Conservation (phyloP, 1,139 yeast genomes). For the Yamadazyma epiphylla region DNA sequence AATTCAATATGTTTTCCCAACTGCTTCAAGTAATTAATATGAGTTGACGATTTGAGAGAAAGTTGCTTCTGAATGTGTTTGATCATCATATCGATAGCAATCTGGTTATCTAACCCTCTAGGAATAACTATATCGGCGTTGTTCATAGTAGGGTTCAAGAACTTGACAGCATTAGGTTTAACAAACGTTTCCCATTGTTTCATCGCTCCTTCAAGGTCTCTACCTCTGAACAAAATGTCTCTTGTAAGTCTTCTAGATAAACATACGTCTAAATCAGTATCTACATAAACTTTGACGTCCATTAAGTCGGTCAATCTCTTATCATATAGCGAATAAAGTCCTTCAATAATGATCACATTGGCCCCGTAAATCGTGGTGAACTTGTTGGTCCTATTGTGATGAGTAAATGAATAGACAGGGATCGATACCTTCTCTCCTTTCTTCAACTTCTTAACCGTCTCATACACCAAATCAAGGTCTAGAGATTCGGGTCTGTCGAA, state of each 20-base stretch:
- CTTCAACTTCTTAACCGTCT: constrained; percentile 63
- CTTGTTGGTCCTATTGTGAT: constrained; percentile 70
- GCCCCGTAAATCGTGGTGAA: constrained; percentile 86
- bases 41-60: constrained; percentile 58
- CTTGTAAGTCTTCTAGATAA: constrained; percentile 82
- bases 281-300: constrained; percentile 87
- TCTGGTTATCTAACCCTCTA: constrained; percentile 75
- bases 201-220: constrained; percentile 78
- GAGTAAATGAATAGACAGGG: constrained; percentile 80
- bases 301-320: constrained; percentile 65
- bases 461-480: constrained; percentile 69
- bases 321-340: constrained; percentile 81
- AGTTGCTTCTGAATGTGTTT: constrained; percentile 77
- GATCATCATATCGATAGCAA: constrained; percentile 77
- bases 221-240: constrained; percentile 80
- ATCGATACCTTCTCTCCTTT: constrained; percentile 56
- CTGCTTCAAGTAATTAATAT: constrained; percentile 53
- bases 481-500: constrained; percentile 83
- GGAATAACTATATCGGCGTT: constrained; percentile 87
- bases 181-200: constrained; percentile 89
- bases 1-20: constrained; percentile 44
- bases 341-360: constrained; percentile 87
- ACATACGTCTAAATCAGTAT: constrained; percentile 90
- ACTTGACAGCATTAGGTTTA: constrained; percentile 83
- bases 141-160: constrained; percentile 73